Evolutionary conservation across 2,329 filamentous ascomycete genomes (phyloP).

Genomic region (Coleophoma crateriformis): DNA sequence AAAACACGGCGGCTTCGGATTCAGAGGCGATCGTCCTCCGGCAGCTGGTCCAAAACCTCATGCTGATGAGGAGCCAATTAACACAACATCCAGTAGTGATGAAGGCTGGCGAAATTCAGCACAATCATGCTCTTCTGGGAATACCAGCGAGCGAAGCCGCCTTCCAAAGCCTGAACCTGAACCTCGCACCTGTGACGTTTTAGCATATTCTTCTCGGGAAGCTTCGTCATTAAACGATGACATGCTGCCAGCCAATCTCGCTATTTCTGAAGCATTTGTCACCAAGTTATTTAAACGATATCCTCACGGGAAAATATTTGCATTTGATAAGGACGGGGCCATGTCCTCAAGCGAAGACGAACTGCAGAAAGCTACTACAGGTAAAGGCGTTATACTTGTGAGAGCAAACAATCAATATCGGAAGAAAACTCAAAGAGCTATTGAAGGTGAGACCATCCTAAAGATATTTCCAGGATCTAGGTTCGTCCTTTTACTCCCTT

Average conservation of each 20-base stretch:
- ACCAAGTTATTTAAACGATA: conserved; percentile 6
- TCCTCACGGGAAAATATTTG: conserved; percentile 16
- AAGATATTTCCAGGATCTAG: not conserved
- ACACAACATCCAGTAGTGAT: not conserved
- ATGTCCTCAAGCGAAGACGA: not conserved
- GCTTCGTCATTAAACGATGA: not conserved
- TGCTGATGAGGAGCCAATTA: not conserved
- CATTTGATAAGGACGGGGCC: conserved; percentile 10
- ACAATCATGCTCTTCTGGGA: not conserved
- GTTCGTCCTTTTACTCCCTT: conserved; percentile 37
- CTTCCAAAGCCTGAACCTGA: not conserved
- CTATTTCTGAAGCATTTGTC: not conserved
- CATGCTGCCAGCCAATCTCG: not conserved
- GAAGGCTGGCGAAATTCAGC: not conserved
- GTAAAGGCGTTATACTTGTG: not conserved
- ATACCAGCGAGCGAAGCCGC: not conserved
- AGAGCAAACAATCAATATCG: not conserved
- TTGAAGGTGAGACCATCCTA: not conserved
- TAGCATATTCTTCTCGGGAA: not conserved
- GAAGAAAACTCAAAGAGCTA: not conserved
- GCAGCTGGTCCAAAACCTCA: too few species aligned
- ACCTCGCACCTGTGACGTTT: not conserved
- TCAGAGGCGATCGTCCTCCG: too few species aligned
- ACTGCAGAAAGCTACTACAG: not conserved
- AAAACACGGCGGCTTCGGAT: too few species aligned